Conservation (phyloP, 2,329 filamentous ascomycete species). For the Aspergillus fijiensis region DNA sequence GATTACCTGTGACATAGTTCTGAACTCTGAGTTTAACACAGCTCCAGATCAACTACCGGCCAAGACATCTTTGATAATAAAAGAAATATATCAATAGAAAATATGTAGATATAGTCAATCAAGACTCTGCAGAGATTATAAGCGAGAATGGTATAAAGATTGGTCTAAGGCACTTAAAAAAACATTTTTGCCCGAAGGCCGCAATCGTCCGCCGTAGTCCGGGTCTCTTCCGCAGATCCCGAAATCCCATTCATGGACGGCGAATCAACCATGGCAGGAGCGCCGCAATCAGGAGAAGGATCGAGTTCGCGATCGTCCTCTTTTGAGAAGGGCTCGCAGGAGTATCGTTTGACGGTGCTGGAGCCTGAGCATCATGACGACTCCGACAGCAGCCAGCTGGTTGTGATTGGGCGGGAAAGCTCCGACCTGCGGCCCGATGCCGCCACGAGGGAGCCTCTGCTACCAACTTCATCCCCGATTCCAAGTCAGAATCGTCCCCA, state of each 20-base stretch:
- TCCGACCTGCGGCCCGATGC: slow-evolving; percentile 16
- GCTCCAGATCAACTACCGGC: no score
- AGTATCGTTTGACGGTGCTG: slow-evolving; percentile 10
- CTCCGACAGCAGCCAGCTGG: slow-evolving; percentile 13
- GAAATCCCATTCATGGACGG: background rate
- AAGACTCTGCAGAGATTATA: no score
- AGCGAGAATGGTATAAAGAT: no score
- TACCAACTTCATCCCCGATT: slow-evolving; percentile 18
- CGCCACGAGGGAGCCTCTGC: slow-evolving; percentile 21
- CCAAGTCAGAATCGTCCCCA: slow-evolving; percentile 1
- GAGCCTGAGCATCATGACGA: slow-evolving; percentile 9
- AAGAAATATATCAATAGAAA: no score
- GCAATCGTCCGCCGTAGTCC: no score
- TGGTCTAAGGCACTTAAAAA: no score
- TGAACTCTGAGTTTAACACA: no score
- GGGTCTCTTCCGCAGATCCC: slow-evolving; percentile 1
- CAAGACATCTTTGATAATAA: no score
- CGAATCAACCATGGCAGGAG: slow-evolving; percentile 12
- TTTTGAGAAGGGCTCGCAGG: slow-evolving; percentile 14
- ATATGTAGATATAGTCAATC: no score
- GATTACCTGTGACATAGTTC: no score
- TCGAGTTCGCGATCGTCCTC: slow-evolving; percentile 15
- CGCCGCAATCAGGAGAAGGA: slow-evolving; percentile 1
- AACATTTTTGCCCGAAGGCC: no score
- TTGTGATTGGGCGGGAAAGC: slow-evolving; percentile 18